Evolutionary conservation across 2,329 filamentous ascomycete genomes (phyloP).

Genomic region (Fusarium praegraminearum): DNA sequence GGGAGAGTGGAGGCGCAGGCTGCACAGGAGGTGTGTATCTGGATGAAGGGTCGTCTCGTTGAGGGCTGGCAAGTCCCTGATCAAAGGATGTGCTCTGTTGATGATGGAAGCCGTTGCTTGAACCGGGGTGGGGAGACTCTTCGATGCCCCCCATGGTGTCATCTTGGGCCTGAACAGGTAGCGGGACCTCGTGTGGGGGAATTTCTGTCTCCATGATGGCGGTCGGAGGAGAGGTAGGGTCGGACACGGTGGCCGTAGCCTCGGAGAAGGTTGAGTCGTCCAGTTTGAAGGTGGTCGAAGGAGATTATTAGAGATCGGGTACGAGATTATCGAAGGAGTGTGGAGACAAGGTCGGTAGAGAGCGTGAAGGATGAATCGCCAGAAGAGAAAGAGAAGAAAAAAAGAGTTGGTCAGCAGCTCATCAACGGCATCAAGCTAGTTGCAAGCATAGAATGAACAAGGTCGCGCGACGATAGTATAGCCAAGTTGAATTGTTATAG

Average conservation of each 20-base stretch:
- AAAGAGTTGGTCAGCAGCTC: conserved; percentile 38
- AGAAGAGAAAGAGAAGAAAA: conserved; percentile 12
- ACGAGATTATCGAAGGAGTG: conserved; percentile 31
- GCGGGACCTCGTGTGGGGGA: conserved; percentile 45
- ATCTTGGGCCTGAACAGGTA: conserved; percentile 53
- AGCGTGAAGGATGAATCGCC: conserved; percentile 34
- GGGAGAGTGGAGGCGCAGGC: conserved; percentile 60
- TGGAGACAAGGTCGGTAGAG: conserved; percentile 39
- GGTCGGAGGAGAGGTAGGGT: conserved; percentile 23
- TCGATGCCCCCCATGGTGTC: conserved; percentile 65
- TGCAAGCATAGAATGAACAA: conserved; percentile 25
- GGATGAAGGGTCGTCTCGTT: conserved; percentile 56
- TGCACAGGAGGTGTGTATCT: conserved; percentile 63
- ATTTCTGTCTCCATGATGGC: conserved; percentile 61
- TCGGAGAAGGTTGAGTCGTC: conserved; percentile 53
- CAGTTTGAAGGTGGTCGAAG: conserved; percentile 55
- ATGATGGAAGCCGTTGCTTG: conserved; percentile 56
- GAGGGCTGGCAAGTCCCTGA: conserved; percentile 54
- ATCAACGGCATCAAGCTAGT: conserved; percentile 46
- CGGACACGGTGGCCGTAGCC: conserved; percentile 37
- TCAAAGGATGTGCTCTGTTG: conserved; percentile 64
- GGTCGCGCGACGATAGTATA: conserved; percentile 3
- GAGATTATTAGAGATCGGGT: conserved; percentile 19
- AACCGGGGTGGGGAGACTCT: conserved; percentile 57
- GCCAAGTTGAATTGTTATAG: conserved; percentile 17